Conservation (phyloP, 2,329 filamentous ascomycete species). For the Fusarium dlaminii region DNA sequence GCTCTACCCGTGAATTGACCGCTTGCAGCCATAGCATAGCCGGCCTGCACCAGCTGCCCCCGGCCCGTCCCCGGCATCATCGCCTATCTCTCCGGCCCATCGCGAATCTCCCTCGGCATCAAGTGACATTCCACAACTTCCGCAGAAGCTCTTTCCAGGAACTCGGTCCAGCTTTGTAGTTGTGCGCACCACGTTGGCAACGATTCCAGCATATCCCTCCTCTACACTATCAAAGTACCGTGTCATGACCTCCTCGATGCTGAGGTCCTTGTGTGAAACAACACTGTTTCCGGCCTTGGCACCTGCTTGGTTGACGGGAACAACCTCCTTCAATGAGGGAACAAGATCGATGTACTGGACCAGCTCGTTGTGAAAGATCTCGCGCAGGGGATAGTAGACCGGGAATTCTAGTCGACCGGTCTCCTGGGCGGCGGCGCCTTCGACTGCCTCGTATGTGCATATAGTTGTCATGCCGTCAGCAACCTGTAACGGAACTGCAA, state of each 20-base stretch:
- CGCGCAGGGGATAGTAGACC: conserved; percentile 83
- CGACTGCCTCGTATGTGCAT: conserved; percentile 42
- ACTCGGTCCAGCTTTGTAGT: conserved; percentile 78
- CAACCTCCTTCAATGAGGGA: conserved; percentile 61
- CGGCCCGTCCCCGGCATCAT: conserved; percentile 43
- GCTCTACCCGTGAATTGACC: conserved; percentile 65
- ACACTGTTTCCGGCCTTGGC: conserved; percentile 49
- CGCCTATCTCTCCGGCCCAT: conserved; percentile 70
- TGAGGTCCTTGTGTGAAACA: conserved; percentile 77
- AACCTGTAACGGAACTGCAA: conserved; percentile 81
- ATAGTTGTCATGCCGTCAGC: conserved; percentile 71
- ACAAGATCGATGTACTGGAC: conserved; percentile 69
- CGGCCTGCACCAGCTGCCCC: conserved; percentile 21
- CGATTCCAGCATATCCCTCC: conserved; percentile 86
- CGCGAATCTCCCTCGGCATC: conserved; percentile 70
- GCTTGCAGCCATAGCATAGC: conserved; percentile 79
- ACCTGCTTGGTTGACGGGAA: conserved; percentile 50
- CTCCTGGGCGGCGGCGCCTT: conserved; percentile 33
- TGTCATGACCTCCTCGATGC: conserved; percentile 89
- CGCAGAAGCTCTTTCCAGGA: conserved; percentile 60
- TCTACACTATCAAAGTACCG: conserved; percentile 88
- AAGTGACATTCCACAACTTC: conserved; percentile 75
- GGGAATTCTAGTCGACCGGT: conserved; percentile 44
- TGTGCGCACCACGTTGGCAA: conserved; percentile 94
- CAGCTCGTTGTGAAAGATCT: conserved; percentile 85